phyloP scores from a whole-genome alignment of 257 asterid genomes.

The Solanum etuberosum region DNA sequence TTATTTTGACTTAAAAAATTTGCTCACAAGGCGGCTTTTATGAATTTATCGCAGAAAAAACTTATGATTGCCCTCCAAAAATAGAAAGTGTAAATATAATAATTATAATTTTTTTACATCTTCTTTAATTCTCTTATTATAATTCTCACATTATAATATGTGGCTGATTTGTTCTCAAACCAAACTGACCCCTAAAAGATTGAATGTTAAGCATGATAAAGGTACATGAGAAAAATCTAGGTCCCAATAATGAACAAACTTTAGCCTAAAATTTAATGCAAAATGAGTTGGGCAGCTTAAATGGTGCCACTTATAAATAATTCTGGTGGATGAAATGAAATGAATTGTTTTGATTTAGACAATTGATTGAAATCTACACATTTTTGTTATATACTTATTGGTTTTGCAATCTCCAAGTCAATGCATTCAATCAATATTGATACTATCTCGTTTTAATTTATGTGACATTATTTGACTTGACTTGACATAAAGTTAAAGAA shows the following conservation, averaged over 20 bases:
- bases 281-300: not conserved
- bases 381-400: not conserved
- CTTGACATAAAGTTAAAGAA: no score
- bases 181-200: not conserved
- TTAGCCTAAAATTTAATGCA: not conserved
- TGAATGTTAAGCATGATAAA: not conserved
- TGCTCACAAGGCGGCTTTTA: not conserved
- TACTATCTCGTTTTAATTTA: no score
- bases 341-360: not conserved
- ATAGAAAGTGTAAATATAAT: no score
- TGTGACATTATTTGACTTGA: no score
- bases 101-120: no score
- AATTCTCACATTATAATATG: not conserved
- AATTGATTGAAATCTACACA: not conserved
- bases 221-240: not conserved
- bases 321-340: not conserved
- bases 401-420: not conserved
- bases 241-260: not conserved
- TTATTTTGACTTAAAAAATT: not conserved
- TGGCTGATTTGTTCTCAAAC: not conserved
- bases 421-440: not conserved
- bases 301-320: not conserved
- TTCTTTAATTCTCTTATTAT: not conserved
- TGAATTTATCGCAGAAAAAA: no score
- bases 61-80: no score